These are phyloP conservation scores for Dichotomopilus funicola DNA, from an alignment of 2,329 filamentous ascomycete genomes.

Conservation along the genomic window DNA sequence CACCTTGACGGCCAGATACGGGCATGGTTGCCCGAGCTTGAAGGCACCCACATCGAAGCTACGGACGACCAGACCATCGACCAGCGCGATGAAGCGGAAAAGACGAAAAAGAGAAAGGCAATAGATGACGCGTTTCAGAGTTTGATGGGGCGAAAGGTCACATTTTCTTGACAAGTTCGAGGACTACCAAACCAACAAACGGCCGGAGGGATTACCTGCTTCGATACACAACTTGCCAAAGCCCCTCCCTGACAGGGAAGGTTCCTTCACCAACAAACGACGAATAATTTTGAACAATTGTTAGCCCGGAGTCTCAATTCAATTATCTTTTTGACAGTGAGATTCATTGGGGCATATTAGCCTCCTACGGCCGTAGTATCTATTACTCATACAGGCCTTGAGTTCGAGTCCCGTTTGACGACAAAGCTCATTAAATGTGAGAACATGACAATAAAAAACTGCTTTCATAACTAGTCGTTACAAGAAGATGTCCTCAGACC, in stretches of 20 bases:
- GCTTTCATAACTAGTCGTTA: conserved; percentile 13
- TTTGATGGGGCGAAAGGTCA: conserved; percentile 65
- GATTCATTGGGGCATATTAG: too few relatives aligned
- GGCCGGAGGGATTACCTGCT: neutral
- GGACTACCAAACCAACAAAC: neutral
- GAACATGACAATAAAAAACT: conserved; percentile 1
- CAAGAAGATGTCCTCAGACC: conserved; percentile 1
- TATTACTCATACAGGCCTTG: conserved; percentile 6
- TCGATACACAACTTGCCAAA: neutral
- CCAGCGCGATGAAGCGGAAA: conserved; percentile 41
- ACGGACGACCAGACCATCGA: conserved; percentile 35
- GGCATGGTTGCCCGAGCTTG: conserved; percentile 61
- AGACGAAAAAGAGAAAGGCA: conserved; percentile 66
- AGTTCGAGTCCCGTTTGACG: too few relatives aligned
- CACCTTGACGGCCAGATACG: conserved; percentile 80
- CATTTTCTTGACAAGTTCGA: conserved; percentile 38
- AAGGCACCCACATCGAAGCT: conserved; percentile 36
- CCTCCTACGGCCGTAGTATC: conserved; percentile 2
- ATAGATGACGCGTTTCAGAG: conserved; percentile 75
- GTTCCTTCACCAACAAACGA: too few relatives aligned
- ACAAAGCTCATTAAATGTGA: too few relatives aligned
- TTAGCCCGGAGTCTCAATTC: too few relatives aligned
- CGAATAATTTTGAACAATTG: too few relatives aligned
- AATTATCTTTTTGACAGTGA: too few relatives aligned
- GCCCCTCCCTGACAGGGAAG: neutral